Evolutionary conservation across 805 yeast genomes (phyloP).

Genomic region (Clavispora carvajalis): DNA sequence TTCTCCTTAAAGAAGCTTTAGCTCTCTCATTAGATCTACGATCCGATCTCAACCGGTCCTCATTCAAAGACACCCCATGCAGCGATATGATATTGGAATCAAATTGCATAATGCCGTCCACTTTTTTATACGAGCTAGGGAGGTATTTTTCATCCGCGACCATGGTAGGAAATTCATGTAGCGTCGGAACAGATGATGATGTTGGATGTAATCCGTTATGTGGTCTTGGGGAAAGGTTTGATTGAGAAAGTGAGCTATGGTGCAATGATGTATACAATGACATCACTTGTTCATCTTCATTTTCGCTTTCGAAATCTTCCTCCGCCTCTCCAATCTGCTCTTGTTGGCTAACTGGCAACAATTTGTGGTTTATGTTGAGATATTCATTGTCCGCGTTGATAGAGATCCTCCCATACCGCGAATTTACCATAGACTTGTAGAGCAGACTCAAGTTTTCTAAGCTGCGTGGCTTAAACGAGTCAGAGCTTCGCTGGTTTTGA

Average conservation of each 20-base stretch:
- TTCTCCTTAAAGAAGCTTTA: constrained; percentile 58
- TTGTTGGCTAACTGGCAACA: background rate
- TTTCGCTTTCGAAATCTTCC: constrained; percentile 32
- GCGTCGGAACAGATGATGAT: constrained; percentile 28
- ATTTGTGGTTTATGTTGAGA: background rate
- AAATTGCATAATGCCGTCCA: constrained; percentile 12
- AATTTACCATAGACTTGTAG: constrained; percentile 17
- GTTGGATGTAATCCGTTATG: constrained; percentile 3
- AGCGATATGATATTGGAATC: constrained; percentile 13
- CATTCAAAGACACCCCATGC: constrained; percentile 8
- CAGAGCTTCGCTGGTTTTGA: background rate
- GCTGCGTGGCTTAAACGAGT: constrained; percentile 8
- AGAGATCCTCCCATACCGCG: constrained; percentile 7
- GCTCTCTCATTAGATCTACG: constrained; percentile 54
- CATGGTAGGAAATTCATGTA: constrained; percentile 40
- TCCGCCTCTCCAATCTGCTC: constrained; percentile 4
- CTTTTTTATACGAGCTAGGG: constrained; percentile 18
- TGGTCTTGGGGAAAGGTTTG: constrained; percentile 8
- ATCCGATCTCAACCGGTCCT: constrained; percentile 13
- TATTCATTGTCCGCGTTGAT: background rate
- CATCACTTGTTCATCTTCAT: constrained; percentile 67
- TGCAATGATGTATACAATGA: constrained; percentile 55
- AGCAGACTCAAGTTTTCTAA: constrained; percentile 24
- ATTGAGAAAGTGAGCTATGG: constrained; percentile 17
- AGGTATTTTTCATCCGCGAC: constrained; percentile 23